phyloP scores from a whole-genome alignment of 805 yeast genomes.

The Metahyphopichia silvanorum region DNA sequence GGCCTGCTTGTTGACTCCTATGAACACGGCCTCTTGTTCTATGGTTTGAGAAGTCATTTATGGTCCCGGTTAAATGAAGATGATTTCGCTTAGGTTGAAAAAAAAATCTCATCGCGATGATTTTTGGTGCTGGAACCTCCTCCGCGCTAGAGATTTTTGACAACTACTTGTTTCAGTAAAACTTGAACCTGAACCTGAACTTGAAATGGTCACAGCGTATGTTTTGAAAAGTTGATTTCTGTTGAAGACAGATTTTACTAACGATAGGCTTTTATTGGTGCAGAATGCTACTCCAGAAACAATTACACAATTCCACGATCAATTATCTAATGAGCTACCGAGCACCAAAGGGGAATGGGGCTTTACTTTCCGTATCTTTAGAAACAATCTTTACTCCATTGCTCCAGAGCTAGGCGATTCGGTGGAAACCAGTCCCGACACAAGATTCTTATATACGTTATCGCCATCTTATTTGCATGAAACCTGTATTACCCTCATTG shows the following conservation, averaged over 20 bases:
- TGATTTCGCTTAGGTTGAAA: too few species aligned
- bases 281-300: slow-evolving; percentile 51
- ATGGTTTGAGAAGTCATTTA: neutral
- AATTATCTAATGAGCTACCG: slow-evolving; percentile 65
- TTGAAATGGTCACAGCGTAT: slow-evolving; percentile 36
- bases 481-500: slow-evolving; percentile 46
- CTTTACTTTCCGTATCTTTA: slow-evolving; percentile 63
- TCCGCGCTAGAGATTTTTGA: too few species aligned
- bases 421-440: slow-evolving; percentile 28
- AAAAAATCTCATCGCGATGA: too few species aligned
- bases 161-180: too few species aligned
- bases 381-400: slow-evolving; percentile 55
- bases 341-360: slow-evolving; percentile 60
- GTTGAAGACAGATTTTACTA: slow-evolving; percentile 8
- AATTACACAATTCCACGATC: slow-evolving; percentile 68
- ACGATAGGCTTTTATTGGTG: slow-evolving; percentile 36
- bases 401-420: slow-evolving; percentile 35
- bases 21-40: slow-evolving; percentile 54
- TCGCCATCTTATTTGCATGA: slow-evolving; percentile 48
- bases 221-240: slow-evolving; percentile 8
- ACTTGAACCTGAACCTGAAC: neutral
- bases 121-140: too few species aligned
- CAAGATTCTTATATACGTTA: slow-evolving; percentile 48
- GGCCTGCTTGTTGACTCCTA: slow-evolving; percentile 70
- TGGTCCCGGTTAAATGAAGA: too few species aligned